Base-by-base conservation (phyloP, 78 protist species). In the Planoprotostelium fungivorum region DNA sequence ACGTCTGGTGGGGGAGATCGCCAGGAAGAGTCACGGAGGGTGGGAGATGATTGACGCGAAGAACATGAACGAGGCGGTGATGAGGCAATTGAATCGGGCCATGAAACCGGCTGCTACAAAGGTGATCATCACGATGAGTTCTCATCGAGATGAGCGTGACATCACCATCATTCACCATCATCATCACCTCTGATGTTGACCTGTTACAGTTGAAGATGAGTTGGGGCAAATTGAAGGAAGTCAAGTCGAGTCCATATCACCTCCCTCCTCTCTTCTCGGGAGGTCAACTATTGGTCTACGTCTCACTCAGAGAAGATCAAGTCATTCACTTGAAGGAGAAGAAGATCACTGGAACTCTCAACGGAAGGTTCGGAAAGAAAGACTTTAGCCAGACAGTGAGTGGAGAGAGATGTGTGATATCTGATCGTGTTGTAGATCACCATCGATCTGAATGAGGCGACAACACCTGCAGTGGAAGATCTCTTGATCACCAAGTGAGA, bases 1-100 rank as follows among this genome's bases (percentile, higher is more conserved):
- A 29, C 93, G 89, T 23, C 92, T 97, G 36, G 97, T 97, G 9
- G 91, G 92, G 29, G 97, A 97, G n/a, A 84, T 97, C 37, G 96
- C 97, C 34, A 89, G 95, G 31, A 90, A 87, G 29, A 95, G 97
- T 39, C 86, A 91, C 35, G 98, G 98, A 28, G 94, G 84, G 39
- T 91, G 96, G 29, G 86, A 86, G 36, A 87, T 91, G 38, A 94
- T 95, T 29, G 95, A 90, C n/a, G 89, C 36, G 28, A 37, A n/a
- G 0, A 37, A 38, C 86, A 38, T 83, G 28, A 89, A 91, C 63
- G 39, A 37, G n/a, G 37, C 37, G 29, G 85, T 91, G 0, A 35
- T 88, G 91, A 38, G 39, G 0, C 84, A 89, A 84, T 34, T 91
- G 35, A 35, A 37, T 1, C 88, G 88, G 34, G 90, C 94, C 35